phyloP scores from a whole-genome alignment of 106 monocot species.

The Dendrobium huoshanense region DNA sequence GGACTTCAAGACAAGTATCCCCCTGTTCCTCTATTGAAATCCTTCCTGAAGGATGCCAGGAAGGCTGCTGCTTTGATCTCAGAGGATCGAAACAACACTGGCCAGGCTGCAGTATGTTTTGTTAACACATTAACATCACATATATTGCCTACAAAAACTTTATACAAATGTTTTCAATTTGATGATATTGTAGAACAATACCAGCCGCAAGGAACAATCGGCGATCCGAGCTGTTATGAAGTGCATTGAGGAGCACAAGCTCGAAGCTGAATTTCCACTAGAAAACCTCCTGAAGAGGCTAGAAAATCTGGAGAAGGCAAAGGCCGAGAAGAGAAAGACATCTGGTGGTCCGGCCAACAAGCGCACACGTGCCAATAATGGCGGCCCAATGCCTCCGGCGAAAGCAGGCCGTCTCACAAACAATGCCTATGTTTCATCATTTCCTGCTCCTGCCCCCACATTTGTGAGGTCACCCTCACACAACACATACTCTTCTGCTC shows the following conservation, averaged over 20 bases:
- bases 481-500: conserved; percentile 28
- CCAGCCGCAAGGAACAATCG: conserved; percentile 57
- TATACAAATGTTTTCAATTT: background rate
- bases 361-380: conserved; percentile 59
- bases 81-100: conserved; percentile 48
- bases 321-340: conserved; percentile 60
- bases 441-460: conserved; percentile 44
- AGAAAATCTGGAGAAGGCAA: conserved; percentile 71
- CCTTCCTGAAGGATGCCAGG: conserved; percentile 62
- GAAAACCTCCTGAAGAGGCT: conserved; percentile 64
- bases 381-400: conserved; percentile 86
- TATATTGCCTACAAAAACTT: background rate
- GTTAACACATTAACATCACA: background rate
- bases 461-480: conserved; percentile 59
- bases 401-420: conserved; percentile 81
- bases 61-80: conserved; percentile 34
- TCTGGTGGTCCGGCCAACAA: conserved; percentile 59
- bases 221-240: conserved; percentile 75
- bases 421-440: conserved; percentile 71
- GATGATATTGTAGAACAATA: conserved; percentile 38
- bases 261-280: conserved; percentile 62
- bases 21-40: conserved; percentile 75
- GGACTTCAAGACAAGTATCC: conserved; percentile 82
- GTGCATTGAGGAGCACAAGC: conserved; percentile 90
- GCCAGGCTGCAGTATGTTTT: conserved; percentile 41